These are phyloP conservation scores for Cyberlindnera subsufficiens DNA, from an alignment of 805 yeast genomes.

Conservation along the genomic window DNA sequence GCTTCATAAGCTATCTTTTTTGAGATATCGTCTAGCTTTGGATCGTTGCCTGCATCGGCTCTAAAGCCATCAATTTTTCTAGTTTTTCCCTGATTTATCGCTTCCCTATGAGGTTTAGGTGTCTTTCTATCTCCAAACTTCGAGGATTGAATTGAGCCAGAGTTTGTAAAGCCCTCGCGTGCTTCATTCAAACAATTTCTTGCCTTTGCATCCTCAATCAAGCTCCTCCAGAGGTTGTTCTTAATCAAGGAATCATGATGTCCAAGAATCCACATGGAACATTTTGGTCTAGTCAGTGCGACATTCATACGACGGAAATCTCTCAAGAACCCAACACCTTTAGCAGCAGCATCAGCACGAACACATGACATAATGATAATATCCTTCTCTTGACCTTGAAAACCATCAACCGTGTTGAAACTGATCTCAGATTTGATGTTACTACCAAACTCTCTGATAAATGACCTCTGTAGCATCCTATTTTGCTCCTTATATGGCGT, in stretches of 20 bases:
- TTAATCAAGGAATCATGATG: constrained; percentile 56
- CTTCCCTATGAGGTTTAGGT: background rate
- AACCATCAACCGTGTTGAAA: constrained; percentile 95
- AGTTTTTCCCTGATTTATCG: background rate
- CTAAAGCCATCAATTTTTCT: background rate
- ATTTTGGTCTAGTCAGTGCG: constrained; percentile 88
- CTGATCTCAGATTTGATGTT: constrained; percentile 62
- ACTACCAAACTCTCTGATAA: constrained; percentile 56
- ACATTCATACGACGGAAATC: constrained; percentile 96
- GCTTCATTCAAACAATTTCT: constrained; percentile 29
- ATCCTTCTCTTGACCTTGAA: constrained; percentile 97
- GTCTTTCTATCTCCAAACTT: background rate
- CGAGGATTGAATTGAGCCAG: background rate
- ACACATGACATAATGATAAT: constrained; percentile 93
- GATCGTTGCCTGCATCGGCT: background rate
- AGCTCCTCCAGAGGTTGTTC: constrained; percentile 67
- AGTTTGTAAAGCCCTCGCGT: constrained; percentile 14
- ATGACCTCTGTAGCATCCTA: constrained; percentile 46
- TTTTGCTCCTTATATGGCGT: constrained; percentile 95
- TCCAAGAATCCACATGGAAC: constrained; percentile 92
- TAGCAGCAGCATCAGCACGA: constrained; percentile 60
- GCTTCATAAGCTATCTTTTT: background rate
- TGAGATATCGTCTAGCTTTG: background rate
- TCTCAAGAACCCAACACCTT: constrained; percentile 78
- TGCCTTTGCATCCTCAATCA: constrained; percentile 58